Conservation (phyloP, 768 basidiomycete species). For the Pisolithus albus region DNA sequence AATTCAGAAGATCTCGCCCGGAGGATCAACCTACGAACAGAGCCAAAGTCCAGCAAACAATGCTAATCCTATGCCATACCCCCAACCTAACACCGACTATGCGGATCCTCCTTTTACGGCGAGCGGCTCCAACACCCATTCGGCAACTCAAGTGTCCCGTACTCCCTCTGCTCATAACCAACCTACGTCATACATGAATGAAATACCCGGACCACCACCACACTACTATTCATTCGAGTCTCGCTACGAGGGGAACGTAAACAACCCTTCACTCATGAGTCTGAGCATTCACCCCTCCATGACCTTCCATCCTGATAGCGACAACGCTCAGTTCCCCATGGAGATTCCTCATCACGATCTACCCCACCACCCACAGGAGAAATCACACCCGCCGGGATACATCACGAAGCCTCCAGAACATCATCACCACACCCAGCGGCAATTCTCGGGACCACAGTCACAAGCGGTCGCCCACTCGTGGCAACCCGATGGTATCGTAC, state of each 20-base stretch:
- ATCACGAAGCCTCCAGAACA: constrained; percentile 14
- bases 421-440: constrained; percentile 13
- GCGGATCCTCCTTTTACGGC: constrained; percentile 19
- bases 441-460: constrained; percentile 13
- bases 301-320: constrained; percentile 8
- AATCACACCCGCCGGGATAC: constrained; percentile 19
- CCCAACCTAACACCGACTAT: constrained; percentile 19
- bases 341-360: constrained; percentile 13
- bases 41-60: constrained; percentile 12
- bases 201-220: constrained; percentile 9
- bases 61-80: constrained; percentile 21
- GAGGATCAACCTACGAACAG: constrained; percentile 14
- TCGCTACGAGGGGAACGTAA: neutral
- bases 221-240: constrained; percentile 20
- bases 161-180: neutral
- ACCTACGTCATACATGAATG: neutral
- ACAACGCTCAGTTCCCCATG: constrained; percentile 14
- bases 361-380: constrained; percentile 18
- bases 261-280: constrained; percentile 13
- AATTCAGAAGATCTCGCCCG: constrained; percentile 6
- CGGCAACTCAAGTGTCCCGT: neutral
- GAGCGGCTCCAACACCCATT: neutral
- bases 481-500: constrained; percentile 12
- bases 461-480: constrained; percentile 13
- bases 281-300: constrained; percentile 2